Evolutionary conservation across 2,329 filamentous ascomycete genomes (phyloP).

Genomic region (Pseudogymnoascus sp.): DNA sequence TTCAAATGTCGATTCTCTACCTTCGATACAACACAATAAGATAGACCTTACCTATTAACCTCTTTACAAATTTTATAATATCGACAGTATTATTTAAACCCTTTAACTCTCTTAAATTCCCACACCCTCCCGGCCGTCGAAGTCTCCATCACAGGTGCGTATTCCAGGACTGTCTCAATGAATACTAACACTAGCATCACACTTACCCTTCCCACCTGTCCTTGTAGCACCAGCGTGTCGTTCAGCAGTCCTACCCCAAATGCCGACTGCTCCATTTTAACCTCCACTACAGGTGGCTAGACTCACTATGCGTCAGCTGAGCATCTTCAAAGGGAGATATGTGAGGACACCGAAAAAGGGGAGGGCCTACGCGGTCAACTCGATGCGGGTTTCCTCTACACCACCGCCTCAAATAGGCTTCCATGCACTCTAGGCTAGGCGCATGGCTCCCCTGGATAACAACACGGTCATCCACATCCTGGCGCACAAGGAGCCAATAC

Average conservation of each 20-base stretch:
- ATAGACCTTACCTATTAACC: no score
- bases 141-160: conserved; percentile 28
- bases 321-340: neutral
- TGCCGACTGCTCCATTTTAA: conserved; percentile 36
- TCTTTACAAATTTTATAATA: neutral
- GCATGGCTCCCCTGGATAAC: conserved; percentile 42
- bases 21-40: no score
- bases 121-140: conserved; percentile 27
- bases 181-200: conserved; percentile 38
- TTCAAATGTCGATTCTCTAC: no score
- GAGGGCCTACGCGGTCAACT: conserved; percentile 26
- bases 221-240: conserved; percentile 35
- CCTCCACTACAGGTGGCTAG: conserved; percentile 36
- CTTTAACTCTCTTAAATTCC: conserved; percentile 25
- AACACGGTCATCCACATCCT: conserved; percentile 26
- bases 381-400: conserved; percentile 36
- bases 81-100: conserved; percentile 12
- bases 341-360: neutral
- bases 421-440: conserved; percentile 36
- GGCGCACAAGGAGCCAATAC: conserved; percentile 38
- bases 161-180: conserved; percentile 41
- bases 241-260: conserved; percentile 38
- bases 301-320: conserved; percentile 5
- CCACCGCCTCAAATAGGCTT: conserved; percentile 41
- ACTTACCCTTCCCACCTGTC: conserved; percentile 32